A percentile compares a stretch with the other conserved stretches of the same genome.
Conservation (phyloP, 352 stramenopile genomes). For the Globisporangium rhizosaccharum region DNA sequence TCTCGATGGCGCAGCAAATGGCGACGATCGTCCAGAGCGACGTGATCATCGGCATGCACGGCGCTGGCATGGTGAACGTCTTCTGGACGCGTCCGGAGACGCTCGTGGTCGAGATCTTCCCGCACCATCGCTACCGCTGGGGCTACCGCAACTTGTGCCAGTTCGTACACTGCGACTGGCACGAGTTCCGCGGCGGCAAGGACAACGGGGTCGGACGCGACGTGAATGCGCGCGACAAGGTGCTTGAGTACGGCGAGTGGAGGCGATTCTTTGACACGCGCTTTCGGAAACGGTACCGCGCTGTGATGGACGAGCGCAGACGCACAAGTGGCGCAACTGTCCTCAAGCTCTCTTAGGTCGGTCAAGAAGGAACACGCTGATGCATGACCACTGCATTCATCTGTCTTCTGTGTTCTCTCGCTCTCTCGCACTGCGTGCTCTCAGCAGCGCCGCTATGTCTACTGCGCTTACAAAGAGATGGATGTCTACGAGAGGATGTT, state of each 20-base stretch:
- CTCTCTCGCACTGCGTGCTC: too few relatives aligned
- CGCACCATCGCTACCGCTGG: slow-evolving; percentile 19
- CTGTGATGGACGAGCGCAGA: too few relatives aligned
- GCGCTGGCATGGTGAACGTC: slow-evolving; percentile 34
- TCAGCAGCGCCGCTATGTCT: too few relatives aligned
- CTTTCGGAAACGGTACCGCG: slow-evolving; percentile 23
- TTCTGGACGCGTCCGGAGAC: slow-evolving; percentile 24
- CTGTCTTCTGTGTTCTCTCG: too few relatives aligned
- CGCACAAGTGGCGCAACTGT: too few relatives aligned
- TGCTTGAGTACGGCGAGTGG: too few relatives aligned
- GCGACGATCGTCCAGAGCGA: slow-evolving; percentile 23
- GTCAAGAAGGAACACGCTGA: too few relatives aligned
- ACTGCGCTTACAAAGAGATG: background rate
- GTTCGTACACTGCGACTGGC: slow-evolving; percentile 26
- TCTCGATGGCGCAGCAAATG: slow-evolving; percentile 27
- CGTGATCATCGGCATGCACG: slow-evolving; percentile 39
- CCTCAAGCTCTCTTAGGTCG: too few relatives aligned
- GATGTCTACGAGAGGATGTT: slow-evolving; percentile 3
- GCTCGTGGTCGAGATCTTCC: slow-evolving; percentile 35
- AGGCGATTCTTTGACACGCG: too few relatives aligned
- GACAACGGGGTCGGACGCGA: too few relatives aligned
- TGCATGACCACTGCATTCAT: too few relatives aligned
- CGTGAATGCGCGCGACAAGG: too few relatives aligned
- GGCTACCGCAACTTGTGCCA: slow-evolving; percentile 33
- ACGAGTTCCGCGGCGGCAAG: slow-evolving; percentile 34